These are phyloP conservation scores for Solanum hybrid DNA, from an alignment of 305 asterid species.

Conservation along the genomic window DNA sequence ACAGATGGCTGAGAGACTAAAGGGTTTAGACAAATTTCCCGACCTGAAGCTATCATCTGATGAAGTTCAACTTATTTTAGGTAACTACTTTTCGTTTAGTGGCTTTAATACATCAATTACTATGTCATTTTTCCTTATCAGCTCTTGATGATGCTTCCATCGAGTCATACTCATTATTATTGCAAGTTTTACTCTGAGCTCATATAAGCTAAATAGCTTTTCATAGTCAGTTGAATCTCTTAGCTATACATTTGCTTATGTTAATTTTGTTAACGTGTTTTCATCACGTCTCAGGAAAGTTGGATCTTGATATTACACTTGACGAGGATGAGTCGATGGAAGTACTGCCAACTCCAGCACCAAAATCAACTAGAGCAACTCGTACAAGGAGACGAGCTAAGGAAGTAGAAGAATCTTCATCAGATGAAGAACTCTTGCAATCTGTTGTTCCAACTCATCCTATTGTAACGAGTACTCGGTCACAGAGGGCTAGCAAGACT, in stretches of 20 bases:
- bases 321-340: constrained; percentile 32
- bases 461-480: constrained; percentile 38
- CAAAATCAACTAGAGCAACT: constrained; percentile 37
- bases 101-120: background rate
- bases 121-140: background rate
- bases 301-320: constrained; percentile 41
- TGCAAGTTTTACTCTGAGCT: background rate
- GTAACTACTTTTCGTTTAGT: constrained; percentile 23
- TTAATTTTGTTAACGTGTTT: background rate
- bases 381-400: constrained; percentile 54
- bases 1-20: constrained; percentile 59
- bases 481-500: constrained; percentile 88
- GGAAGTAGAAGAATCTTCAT: constrained; percentile 38
- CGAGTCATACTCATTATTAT: background rate
- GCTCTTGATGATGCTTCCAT: background rate
- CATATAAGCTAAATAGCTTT: background rate
- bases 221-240: background rate
- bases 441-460: constrained; percentile 46
- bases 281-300: constrained; percentile 26
- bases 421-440: constrained; percentile 51
- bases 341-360: constrained; percentile 61
- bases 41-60: constrained; percentile 46
- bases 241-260: background rate
- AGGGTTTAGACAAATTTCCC: constrained; percentile 50
- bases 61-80: constrained; percentile 43